Evolutionary conservation across 2,329 filamentous ascomycete species (phyloP).

Genomic region (Hysterium pulicare): DNA sequence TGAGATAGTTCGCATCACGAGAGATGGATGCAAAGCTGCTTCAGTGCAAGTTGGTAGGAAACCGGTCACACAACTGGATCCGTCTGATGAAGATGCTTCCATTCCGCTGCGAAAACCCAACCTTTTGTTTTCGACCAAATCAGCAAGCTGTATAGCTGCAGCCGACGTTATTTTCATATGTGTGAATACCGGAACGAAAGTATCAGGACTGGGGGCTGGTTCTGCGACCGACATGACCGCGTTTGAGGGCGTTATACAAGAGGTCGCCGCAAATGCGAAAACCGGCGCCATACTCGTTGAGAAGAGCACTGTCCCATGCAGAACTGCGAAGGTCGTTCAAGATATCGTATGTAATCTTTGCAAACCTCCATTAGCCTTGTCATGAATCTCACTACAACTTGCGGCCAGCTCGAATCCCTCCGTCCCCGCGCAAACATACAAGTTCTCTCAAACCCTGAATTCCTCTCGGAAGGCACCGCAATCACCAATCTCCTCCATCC

Average conservation of each 20-base stretch:
- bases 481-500: constrained; percentile 67
- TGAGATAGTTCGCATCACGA: constrained; percentile 63
- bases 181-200: constrained; percentile 77
- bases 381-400: no score
- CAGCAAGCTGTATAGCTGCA: constrained; percentile 57
- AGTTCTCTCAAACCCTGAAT: constrained; percentile 77
- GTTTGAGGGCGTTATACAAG: constrained; percentile 65
- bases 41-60: background rate
- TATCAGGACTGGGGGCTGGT: constrained; percentile 64
- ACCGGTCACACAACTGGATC: constrained; percentile 5
- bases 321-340: constrained; percentile 66
- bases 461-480: constrained; percentile 73
- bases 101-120: constrained; percentile 52
- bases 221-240: constrained; percentile 69
- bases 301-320: constrained; percentile 75
- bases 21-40: constrained; percentile 39
- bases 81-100: constrained; percentile 14
- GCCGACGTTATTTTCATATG: constrained; percentile 72
- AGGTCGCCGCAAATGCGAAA: constrained; percentile 64
- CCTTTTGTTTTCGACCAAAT: constrained; percentile 68
- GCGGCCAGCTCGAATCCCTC: constrained; percentile 63
- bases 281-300: constrained; percentile 73
- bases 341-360: constrained; percentile 61
- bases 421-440: constrained; percentile 67
- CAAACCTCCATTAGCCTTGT: no score